phyloP scores from a whole-genome alignment of 2,329 filamentous ascomycete species.

The Zelopaecilomyces penicillatus region DNA sequence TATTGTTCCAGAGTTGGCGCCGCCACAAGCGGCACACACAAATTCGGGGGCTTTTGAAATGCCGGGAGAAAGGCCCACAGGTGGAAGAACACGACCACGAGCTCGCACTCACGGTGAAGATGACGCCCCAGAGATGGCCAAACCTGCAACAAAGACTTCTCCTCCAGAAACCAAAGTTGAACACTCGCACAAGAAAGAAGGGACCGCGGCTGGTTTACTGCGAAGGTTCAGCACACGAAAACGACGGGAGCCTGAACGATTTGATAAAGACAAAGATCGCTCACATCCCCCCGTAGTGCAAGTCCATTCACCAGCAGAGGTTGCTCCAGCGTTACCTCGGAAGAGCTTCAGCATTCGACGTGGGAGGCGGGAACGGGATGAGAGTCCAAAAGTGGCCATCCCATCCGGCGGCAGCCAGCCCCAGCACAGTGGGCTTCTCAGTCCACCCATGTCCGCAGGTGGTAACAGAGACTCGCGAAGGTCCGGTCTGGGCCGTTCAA shows the following conservation, averaged over 20 bases:
- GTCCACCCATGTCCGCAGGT: conserved; percentile 59
- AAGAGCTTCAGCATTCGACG: conserved; percentile 83
- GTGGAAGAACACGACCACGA: conserved; percentile 72
- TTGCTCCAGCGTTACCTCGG: conserved; percentile 50
- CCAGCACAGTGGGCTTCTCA: conserved; percentile 70
- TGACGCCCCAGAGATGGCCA: conserved; percentile 59
- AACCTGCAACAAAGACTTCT: conserved; percentile 16
- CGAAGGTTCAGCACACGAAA: conserved; percentile 85
- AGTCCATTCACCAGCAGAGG: conserved; percentile 68
- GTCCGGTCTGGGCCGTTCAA: conserved; percentile 70
- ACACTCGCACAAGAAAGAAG: conserved; percentile 69
- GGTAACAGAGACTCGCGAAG: conserved; percentile 47
- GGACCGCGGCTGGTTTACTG: conserved; percentile 73
- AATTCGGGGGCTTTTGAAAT: conserved; percentile 80
- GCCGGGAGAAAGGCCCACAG: conserved; percentile 78
- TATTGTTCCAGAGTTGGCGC: conserved; percentile 61
- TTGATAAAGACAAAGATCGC: conserved; percentile 53
- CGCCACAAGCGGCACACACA: conserved; percentile 82
- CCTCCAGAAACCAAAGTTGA: conserved; percentile 50
- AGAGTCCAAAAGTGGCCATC: conserved; percentile 36
- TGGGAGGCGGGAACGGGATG: conserved; percentile 46
- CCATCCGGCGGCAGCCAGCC: conserved; percentile 56
- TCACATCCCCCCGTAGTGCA: conserved; percentile 67
- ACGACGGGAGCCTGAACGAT: conserved; percentile 57
- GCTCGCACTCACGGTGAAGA: conserved; percentile 94